phyloP scores from a whole-genome alignment of 495 filamentous ascomycete genomes.

The Tuber brumale region DNA sequence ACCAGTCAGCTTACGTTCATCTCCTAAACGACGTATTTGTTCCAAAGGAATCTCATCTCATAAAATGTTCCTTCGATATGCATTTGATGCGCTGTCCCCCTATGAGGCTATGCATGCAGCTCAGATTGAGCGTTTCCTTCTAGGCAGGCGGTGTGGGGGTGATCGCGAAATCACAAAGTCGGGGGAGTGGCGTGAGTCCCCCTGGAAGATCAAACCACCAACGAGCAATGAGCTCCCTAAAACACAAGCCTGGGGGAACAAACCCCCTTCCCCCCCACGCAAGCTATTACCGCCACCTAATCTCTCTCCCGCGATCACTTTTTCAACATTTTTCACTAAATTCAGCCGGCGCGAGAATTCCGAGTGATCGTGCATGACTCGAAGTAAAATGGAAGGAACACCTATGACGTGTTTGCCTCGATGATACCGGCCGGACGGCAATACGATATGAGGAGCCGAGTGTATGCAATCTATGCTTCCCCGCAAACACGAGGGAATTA shows the following conservation, averaged over 20 bases:
- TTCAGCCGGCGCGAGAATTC: background rate
- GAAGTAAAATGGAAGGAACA: background rate
- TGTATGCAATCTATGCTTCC: background rate
- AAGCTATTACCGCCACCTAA: background rate
- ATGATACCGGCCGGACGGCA: background rate
- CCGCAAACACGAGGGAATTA: constrained; percentile 4
- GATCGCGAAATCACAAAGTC: background rate
- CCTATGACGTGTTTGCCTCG: background rate
- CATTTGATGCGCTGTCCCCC: background rate
- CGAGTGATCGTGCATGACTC: background rate
- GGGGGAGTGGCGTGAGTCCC: background rate
- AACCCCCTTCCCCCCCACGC: background rate
- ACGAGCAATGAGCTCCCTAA: background rate
- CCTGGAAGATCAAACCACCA: background rate
- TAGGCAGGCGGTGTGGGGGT: background rate
- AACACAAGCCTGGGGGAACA: background rate
- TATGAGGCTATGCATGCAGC: background rate
- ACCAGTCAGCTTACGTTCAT: background rate
- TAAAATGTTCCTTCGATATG: background rate
- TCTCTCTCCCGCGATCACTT: background rate
- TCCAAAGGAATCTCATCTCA: background rate
- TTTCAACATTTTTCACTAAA: background rate
- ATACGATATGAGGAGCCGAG: background rate
- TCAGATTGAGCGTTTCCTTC: background rate
- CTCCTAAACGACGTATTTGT: background rate